Conservation (phyloP, 2,329 filamentous ascomycete species). For the Drechslerella coelobrocha region DNA sequence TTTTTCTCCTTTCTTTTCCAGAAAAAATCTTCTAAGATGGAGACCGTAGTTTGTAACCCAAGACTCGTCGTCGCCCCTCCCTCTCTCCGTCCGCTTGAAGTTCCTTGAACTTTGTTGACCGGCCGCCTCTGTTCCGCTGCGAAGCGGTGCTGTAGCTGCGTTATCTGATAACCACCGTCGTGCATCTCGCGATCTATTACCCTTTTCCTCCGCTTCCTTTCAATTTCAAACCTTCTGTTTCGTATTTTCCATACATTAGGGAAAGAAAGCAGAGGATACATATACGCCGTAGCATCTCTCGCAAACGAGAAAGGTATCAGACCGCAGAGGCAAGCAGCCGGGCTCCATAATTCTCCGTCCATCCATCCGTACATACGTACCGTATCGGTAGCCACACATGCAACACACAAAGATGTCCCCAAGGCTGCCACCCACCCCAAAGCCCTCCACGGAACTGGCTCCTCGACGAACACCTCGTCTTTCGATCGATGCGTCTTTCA, state of each 20-base stretch:
- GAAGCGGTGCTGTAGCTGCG: slow-evolving; percentile 36
- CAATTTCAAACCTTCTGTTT: background rate
- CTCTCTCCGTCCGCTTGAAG: slow-evolving; percentile 38
- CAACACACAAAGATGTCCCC: slow-evolving; percentile 56
- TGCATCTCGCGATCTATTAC: slow-evolving; percentile 28
- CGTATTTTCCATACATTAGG: background rate
- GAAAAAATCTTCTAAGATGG: slow-evolving; percentile 36
- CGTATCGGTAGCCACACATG: slow-evolving; percentile 8
- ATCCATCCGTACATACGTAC: too few relatives aligned
- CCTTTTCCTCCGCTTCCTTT: slow-evolving; percentile 23
- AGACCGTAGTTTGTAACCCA: slow-evolving; percentile 26
- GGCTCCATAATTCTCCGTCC: too few relatives aligned
- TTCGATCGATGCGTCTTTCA: slow-evolving; percentile 71
- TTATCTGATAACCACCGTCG: slow-evolving; percentile 35
- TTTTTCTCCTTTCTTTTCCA: slow-evolving; percentile 40
- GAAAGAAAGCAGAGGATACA: slow-evolving; percentile 9
- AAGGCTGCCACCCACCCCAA: slow-evolving; percentile 75
- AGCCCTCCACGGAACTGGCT: slow-evolving; percentile 79
- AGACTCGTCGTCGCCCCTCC: slow-evolving; percentile 19
- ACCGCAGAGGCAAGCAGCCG: background rate
- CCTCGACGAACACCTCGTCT: slow-evolving; percentile 71
- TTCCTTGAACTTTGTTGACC: slow-evolving; percentile 45
- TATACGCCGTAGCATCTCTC: slow-evolving; percentile 16
- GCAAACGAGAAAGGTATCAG: slow-evolving; percentile 2
- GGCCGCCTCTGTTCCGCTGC: slow-evolving; percentile 33